Percentiles rank a stretch among this genome's conserved stretches.
Conservation (phyloP, 2,329 filamentous ascomycete species). For the Setomelanomma holmii region DNA sequence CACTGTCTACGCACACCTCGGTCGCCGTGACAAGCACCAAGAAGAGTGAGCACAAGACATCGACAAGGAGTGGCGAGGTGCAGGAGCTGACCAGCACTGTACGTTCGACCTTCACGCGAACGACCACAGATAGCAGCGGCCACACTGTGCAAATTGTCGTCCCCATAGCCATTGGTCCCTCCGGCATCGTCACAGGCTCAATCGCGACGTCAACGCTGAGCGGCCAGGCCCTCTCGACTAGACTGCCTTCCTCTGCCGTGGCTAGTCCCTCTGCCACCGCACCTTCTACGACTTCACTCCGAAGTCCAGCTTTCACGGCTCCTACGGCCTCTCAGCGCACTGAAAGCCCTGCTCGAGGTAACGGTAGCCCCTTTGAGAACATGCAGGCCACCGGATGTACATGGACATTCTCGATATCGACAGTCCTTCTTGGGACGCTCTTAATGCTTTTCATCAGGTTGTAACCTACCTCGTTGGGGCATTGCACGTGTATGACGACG, state of each 20-base stretch:
- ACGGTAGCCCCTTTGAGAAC: slow-evolving; percentile 38
- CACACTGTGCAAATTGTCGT: slow-evolving; percentile 30
- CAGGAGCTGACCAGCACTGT: slow-evolving; percentile 20
- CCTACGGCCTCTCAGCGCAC: slow-evolving; percentile 14
- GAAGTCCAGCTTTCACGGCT: slow-evolving; percentile 7
- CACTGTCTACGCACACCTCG: slow-evolving; percentile 5
- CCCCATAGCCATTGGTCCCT: slow-evolving; percentile 31
- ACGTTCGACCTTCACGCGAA: slow-evolving; percentile 26
- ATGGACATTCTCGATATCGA: slow-evolving; percentile 11
- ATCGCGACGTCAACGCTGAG: slow-evolving; percentile 27
- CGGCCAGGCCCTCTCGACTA: slow-evolving; percentile 7
- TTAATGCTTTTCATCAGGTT: slow-evolving; percentile 15
- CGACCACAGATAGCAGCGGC: slow-evolving; percentile 29
- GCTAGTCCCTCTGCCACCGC: slow-evolving; percentile 11
- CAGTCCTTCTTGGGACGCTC: slow-evolving; percentile 14
- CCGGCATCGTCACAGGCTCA: slow-evolving; percentile 26
- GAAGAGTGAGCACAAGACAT: slow-evolving; percentile 8
- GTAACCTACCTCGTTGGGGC: neutral
- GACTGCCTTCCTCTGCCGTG: slow-evolving; percentile 6
- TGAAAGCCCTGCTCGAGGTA: slow-evolving; percentile 16
- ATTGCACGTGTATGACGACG: neutral
- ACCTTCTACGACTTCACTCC: slow-evolving; percentile 9
- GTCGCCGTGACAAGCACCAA: slow-evolving; percentile 8
- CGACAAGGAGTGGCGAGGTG: slow-evolving; percentile 3
- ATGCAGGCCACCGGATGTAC: slow-evolving; percentile 28